phyloP scores from a whole-genome alignment of 2,329 filamentous ascomycete species.

The Emmonsia crescens region DNA sequence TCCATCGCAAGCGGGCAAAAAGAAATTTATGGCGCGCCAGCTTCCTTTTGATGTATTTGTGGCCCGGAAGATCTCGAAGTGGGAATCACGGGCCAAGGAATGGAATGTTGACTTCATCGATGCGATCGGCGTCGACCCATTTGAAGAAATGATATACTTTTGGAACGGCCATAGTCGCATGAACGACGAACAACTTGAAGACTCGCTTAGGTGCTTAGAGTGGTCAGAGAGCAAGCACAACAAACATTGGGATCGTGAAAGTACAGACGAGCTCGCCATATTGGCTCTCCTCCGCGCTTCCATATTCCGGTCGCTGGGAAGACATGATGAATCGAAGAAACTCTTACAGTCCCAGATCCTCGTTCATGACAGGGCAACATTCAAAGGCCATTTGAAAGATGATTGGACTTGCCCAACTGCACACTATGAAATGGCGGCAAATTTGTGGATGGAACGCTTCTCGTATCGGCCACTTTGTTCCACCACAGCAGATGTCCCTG shows the following conservation, averaged over 20 bases:
- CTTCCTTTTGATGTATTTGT: constrained; percentile 85
- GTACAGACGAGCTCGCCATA: constrained; percentile 52
- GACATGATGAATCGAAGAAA: constrained; percentile 53
- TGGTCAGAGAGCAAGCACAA: constrained; percentile 53
- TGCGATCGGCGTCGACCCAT: constrained; percentile 66
- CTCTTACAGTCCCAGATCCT: constrained; percentile 55
- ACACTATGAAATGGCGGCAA: constrained; percentile 76
- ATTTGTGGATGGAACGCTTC: constrained; percentile 59
- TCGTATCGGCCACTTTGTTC: constrained; percentile 19
- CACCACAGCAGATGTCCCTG: not conserved
- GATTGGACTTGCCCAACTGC: constrained; percentile 62
- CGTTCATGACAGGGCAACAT: constrained; percentile 41
- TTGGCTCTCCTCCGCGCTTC: constrained; percentile 56
- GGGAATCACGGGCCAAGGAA: constrained; percentile 64
- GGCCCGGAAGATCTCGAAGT: constrained; percentile 72
- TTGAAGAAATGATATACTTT: constrained; percentile 85
- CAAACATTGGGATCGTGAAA: constrained; percentile 41
- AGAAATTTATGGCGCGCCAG: constrained; percentile 79
- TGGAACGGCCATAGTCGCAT: constrained; percentile 87
- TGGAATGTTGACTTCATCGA: constrained; percentile 62
- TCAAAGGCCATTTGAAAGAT: constrained; percentile 42
- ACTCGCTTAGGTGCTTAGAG: constrained; percentile 50
- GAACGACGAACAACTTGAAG: constrained; percentile 52
- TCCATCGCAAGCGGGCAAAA: constrained; percentile 66
- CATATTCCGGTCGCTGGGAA: constrained; percentile 52